A percentile compares a stretch with the other conserved stretches of the same genome.
Conservation (phyloP, 345 rosid species). For the Gossypium bickii region DNA sequence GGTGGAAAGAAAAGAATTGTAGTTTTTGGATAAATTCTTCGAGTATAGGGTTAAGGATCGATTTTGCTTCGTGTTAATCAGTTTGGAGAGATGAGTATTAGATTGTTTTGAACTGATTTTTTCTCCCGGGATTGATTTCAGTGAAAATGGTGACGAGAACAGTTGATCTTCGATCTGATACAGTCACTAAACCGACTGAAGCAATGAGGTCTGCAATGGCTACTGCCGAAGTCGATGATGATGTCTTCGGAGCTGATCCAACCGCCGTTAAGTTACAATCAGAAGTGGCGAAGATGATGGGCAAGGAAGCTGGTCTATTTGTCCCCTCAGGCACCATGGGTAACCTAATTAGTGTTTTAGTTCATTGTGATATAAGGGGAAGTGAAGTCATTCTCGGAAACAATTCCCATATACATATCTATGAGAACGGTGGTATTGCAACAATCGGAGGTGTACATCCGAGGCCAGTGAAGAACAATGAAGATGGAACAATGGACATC, state of each 20-base stretch:
- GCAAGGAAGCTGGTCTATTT: conserved; percentile 87
- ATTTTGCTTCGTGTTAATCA: background rate
- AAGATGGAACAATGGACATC: conserved; percentile 81
- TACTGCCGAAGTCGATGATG: conserved; percentile 88
- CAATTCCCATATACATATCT: conserved; percentile 72
- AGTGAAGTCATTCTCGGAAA: conserved; percentile 96
- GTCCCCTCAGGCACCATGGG: conserved; percentile 98
- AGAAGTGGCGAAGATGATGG: conserved; percentile 65
- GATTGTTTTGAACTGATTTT: conserved; percentile 4
- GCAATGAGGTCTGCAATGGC: conserved; percentile 92
- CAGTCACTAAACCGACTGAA: conserved; percentile 84
- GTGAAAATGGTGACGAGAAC: conserved; percentile 55
- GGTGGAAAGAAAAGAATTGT: too few relatives aligned
- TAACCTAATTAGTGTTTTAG: conserved; percentile 84
- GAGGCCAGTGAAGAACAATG: conserved; percentile 64
- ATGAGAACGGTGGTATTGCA: conserved; percentile 84
- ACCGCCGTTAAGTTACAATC: conserved; percentile 58
- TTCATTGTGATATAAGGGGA: conserved; percentile 85
- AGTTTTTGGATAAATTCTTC: too few relatives aligned
- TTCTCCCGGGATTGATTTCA: conserved; percentile 17
- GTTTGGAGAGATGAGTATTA: background rate
- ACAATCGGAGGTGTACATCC: conserved; percentile 96
- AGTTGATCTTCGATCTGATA: conserved; percentile 92
- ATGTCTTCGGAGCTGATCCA: conserved; percentile 70
- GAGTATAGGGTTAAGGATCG: background rate